Conservation (phyloP, 306 rosid species). For the Vigna hirtella region DNA sequence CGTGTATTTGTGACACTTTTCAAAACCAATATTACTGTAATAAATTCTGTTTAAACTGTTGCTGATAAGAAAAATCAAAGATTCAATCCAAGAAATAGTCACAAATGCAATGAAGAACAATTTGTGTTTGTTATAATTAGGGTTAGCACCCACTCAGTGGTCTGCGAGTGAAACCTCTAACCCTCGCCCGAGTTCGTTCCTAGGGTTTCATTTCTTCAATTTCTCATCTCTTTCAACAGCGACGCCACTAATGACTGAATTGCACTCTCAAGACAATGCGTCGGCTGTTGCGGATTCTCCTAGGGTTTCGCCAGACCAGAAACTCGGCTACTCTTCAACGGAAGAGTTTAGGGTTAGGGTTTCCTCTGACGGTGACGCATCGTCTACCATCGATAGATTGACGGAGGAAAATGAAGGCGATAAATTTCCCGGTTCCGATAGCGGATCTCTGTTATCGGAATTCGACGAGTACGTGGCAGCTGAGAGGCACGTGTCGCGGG, state of each 20-base stretch:
- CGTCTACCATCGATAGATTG: constrained; percentile 15
- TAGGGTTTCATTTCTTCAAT: constrained; percentile 48
- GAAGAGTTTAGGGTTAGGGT: constrained; percentile 57
- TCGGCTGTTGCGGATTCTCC: not conserved
- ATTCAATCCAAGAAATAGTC: not conserved
- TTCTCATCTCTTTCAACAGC: constrained; percentile 1
- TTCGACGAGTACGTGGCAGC: constrained; percentile 84
- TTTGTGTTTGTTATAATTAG: not conserved
- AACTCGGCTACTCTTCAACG: not conserved
- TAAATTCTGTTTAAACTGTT: too few species aligned
- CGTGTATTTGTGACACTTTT: too few species aligned
- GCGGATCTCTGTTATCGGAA: constrained; percentile 64
- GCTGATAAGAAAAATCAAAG: too few species aligned
- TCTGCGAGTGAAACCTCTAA: constrained; percentile 12
- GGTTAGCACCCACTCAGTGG: not conserved
- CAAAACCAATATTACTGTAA: too few species aligned
- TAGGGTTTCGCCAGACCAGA: not conserved
- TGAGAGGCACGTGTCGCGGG: constrained; percentile 52
- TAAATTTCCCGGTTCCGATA: constrained; percentile 37
- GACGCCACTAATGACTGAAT: constrained; percentile 61
- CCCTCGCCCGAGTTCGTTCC: not conserved
- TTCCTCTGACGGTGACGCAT: constrained; percentile 46
- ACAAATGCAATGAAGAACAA: not conserved
- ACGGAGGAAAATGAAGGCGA: not conserved
- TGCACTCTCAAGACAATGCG: constrained; percentile 41